Evolutionary conservation across 2,329 filamentous ascomycete species (phyloP).

Genomic region (Paracamarosporium sp.): DNA sequence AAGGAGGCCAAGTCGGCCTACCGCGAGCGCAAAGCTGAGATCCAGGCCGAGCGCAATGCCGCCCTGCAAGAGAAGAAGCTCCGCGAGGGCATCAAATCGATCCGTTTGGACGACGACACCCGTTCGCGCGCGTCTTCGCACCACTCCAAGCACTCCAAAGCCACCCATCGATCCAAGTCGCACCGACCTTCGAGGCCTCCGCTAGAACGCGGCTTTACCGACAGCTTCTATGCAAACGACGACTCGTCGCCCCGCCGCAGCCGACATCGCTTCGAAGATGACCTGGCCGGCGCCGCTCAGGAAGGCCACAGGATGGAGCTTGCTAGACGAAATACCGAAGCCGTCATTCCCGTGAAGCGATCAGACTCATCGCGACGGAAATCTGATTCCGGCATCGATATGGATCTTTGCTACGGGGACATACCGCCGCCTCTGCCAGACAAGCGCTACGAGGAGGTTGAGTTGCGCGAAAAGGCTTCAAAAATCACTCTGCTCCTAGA

Average conservation of each 20-base stretch:
- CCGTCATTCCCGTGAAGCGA: slow-evolving; percentile 22
- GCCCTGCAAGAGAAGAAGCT: slow-evolving; percentile 64
- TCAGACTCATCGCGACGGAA: slow-evolving; percentile 39
- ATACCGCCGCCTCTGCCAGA: slow-evolving; percentile 72
- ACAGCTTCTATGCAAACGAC: slow-evolving; percentile 55
- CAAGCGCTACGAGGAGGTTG: slow-evolving; percentile 59
- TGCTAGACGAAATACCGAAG: slow-evolving; percentile 52
- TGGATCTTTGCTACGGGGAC: slow-evolving; percentile 90
- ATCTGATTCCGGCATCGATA: slow-evolving; percentile 70
- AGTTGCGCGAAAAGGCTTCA: slow-evolving; percentile 72
- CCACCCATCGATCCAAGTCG: slow-evolving; percentile 33
- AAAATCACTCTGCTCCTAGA: slow-evolving; percentile 80
- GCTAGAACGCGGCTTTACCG: slow-evolving; percentile 53
- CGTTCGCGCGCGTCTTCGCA: slow-evolving; percentile 41
- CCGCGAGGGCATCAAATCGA: slow-evolving; percentile 62
- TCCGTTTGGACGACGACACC: slow-evolving; percentile 50
- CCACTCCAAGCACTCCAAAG: slow-evolving; percentile 32
- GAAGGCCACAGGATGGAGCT: slow-evolving; percentile 48
- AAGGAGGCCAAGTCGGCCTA: slow-evolving; percentile 91
- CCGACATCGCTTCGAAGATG: slow-evolving; percentile 37
- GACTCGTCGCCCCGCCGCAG: slow-evolving; percentile 26
- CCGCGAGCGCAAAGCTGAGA: slow-evolving; percentile 82
- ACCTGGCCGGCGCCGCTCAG: slow-evolving; percentile 36
- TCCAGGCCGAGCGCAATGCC: slow-evolving; percentile 73
- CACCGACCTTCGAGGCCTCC: slow-evolving; percentile 36